Evolutionary conservation across 495 filamentous ascomycete species (phyloP).

Genomic region (Pseudomonodictys pantanalensis): DNA sequence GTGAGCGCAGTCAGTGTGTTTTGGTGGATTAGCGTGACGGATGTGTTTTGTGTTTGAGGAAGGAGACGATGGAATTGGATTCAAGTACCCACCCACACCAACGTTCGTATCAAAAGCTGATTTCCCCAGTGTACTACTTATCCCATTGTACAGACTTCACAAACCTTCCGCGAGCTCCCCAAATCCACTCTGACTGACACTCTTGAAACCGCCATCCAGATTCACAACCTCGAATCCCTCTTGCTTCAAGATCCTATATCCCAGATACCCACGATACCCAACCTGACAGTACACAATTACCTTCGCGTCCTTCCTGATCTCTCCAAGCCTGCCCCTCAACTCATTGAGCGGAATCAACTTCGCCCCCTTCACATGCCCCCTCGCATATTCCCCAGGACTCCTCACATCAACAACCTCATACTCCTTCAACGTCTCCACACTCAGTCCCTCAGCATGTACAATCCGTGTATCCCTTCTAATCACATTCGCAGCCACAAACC

Average conservation of each 20-base stretch:
- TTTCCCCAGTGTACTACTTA: no score
- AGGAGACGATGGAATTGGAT: no score
- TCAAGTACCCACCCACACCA: no score
- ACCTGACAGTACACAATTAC: conserved; percentile 26
- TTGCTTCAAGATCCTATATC: conserved; percentile 37
- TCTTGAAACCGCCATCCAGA: conserved; percentile 37
- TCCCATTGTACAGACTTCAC: no score
- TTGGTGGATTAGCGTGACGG: no score
- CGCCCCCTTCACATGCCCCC: conserved; percentile 29
- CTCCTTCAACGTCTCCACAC: neutral
- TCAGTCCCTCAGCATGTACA: conserved; percentile 35
- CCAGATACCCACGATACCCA: conserved; percentile 38
- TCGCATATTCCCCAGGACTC: conserved; percentile 28
- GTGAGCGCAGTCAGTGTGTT: no score
- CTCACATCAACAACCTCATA: conserved; percentile 36
- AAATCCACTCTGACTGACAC: conserved; percentile 6
- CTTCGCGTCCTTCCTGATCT: conserved; percentile 25
- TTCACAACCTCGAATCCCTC: conserved; percentile 37
- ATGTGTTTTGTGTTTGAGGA: no score
- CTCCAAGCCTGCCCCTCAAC: conserved; percentile 22
- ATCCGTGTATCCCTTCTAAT: conserved; percentile 37
- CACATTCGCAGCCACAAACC: conserved; percentile 35
- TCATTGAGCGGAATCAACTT: conserved; percentile 31
- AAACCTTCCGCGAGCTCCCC: no score
- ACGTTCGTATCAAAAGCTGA: no score